Evolutionary conservation across 2,329 filamentous ascomycete species (phyloP), one percentile per base, ranked within the genome.

Genomic region (Periglandula ipomoeae): DNA sequence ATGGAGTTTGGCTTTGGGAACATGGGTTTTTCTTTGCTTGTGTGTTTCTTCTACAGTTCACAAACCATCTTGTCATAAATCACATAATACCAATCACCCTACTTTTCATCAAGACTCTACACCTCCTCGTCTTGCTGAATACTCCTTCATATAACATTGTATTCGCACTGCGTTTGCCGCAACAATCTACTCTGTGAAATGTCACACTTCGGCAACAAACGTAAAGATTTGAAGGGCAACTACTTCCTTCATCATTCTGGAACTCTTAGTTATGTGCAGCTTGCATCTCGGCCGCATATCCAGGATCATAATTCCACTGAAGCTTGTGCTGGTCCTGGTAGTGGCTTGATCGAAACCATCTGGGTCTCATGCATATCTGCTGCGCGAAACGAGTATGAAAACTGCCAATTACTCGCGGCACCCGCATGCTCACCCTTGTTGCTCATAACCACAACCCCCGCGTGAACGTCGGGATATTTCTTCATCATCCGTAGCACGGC

Each of bases 391-490:
- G 75, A 63, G 53, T 79, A 79, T 3, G 72, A 75, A 53, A 79
- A 79, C 0, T 66, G 71, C 76, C 76, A 79, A 0, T 74, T 74
- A 2, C 72, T 76, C 0, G 63, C 75, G 0, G 76, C 76, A 1
- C 62, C 76, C 0, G 68, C 76, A 39, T 79, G 73, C 38, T 70
- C 62, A 0, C 75, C 76, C 44, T 68, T 58, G 23, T 58, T 70
- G 53, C 75, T 63, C 6, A 76, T 70, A 5, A 79, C 75, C 1
- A 79, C 73, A 3, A 79, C 59, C 0, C 76, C 76, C 44, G 69
- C 73, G 23, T 65, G 61, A 1, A 76, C 58, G 1, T 61, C 59
- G 0, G 75, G 74, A 42, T 72, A 76, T 57, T 67, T 72, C 11
- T 60, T 56, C 10, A 75, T 40, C 71, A 79, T 78, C 15, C 76